Evolutionary conservation across 2,329 filamentous ascomycete species (phyloP).

Genomic region (Lasiodiplodia hormozganensis): DNA sequence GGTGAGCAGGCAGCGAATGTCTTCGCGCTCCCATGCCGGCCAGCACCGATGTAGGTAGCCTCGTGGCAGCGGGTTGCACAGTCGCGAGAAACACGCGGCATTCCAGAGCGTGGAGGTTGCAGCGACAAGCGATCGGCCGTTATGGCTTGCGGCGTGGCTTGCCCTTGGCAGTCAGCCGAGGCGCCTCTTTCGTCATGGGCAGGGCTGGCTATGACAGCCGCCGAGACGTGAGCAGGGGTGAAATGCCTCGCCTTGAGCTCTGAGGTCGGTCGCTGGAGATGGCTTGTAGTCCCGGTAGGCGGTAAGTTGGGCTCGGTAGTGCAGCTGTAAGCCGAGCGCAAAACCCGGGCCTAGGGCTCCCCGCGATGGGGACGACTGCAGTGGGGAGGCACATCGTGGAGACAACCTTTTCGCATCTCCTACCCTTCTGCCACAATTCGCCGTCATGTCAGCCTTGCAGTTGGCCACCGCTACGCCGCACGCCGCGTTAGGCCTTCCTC

Average conservation of each 20-base stretch:
- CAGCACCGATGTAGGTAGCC: not conserved
- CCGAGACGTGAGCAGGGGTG: not conserved
- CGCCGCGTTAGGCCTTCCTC: conserved; percentile 5
- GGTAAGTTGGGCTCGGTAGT: conserved; percentile 14
- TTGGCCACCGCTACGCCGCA: not conserved
- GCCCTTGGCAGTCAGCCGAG: conserved; percentile 22
- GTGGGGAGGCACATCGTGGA: not conserved
- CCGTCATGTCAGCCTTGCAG: conserved; percentile 1
- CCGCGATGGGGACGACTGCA: not conserved
- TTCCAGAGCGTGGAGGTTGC: conserved; percentile 21
- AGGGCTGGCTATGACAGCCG: conserved; percentile 12
- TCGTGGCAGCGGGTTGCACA: conserved; percentile 23
- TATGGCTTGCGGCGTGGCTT: conserved; percentile 26
- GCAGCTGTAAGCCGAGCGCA: conserved; percentile 3
- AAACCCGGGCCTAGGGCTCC: conserved; percentile 7
- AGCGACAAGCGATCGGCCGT: conserved; percentile 26
- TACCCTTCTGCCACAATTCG: not conserved
- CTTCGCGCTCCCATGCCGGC: not conserved
- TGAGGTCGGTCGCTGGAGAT: not conserved
- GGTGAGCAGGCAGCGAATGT: not conserved
- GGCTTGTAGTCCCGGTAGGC: conserved; percentile 15
- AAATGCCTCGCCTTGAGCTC: not conserved
- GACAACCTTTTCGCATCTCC: not conserved
- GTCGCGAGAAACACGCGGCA: conserved; percentile 19
- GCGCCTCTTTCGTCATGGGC: conserved; percentile 21